Conservation (phyloP, 1,284 basidiomycete species). For the Cutaneotrichosporon dermatis region DNA sequence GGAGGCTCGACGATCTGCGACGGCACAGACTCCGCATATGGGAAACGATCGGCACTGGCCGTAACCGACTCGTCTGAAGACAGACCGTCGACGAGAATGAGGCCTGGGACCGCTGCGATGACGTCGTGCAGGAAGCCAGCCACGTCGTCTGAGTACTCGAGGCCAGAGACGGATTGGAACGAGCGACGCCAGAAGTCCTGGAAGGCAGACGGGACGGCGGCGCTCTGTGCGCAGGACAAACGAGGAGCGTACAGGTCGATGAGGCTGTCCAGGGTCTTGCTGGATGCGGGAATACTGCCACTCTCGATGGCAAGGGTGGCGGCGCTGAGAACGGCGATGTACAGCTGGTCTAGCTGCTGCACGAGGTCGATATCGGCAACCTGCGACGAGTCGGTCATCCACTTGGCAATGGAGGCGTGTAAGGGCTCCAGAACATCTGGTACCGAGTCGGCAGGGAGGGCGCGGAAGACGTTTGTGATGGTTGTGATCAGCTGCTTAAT, state of each 20-base stretch:
- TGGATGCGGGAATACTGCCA: conserved; percentile 16
- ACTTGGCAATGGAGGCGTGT: conserved; percentile 15
- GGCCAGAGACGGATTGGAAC: conserved; percentile 24
- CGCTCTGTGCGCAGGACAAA: conserved; percentile 24
- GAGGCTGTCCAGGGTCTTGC: conserved; percentile 27
- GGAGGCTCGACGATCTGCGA: neutral
- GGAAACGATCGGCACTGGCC: neutral
- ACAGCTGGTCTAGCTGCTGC: conserved; percentile 32
- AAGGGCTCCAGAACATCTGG: conserved; percentile 18
- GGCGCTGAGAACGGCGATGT: conserved; percentile 28
- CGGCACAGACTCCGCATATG: conserved; percentile 6
- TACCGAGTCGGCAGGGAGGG: conserved; percentile 17
- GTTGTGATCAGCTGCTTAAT: neutral
- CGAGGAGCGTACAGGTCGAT: conserved; percentile 38
- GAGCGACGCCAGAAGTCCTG: conserved; percentile 34
- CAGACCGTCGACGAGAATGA: conserved; percentile 34
- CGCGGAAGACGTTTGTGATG: conserved; percentile 20
- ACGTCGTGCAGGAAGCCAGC: conserved; percentile 34
- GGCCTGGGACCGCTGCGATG: conserved; percentile 29
- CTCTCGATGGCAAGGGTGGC: conserved; percentile 24
- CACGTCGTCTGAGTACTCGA: conserved; percentile 32
- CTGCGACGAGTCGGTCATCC: conserved; percentile 27
- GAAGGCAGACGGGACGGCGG: conserved; percentile 31
- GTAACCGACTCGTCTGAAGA: neutral
- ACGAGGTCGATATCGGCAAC: conserved; percentile 9